These are phyloP conservation scores for Apiospora saccharicola DNA, from an alignment of 2,329 filamentous ascomycete genomes.

Conservation along the genomic window DNA sequence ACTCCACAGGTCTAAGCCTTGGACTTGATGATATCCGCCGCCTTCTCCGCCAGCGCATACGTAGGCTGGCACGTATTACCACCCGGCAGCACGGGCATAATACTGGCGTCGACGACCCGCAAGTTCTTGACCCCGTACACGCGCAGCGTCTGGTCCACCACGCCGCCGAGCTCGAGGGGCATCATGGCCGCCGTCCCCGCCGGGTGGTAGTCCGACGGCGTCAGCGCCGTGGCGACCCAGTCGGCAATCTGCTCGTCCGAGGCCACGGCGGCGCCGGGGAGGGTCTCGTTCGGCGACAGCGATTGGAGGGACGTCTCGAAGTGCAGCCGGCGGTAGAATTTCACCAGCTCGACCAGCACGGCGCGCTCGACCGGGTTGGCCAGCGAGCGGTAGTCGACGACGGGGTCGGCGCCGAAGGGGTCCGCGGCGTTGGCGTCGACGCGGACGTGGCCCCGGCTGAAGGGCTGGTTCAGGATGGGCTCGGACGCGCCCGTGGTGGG, in stretches of 20 bases:
- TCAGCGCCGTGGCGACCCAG: slow-evolving; percentile 18
- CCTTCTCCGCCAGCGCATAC: slow-evolving; percentile 56
- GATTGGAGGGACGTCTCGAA: slow-evolving; percentile 46
- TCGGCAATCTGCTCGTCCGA: slow-evolving; percentile 43
- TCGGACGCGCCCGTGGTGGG: slow-evolving; percentile 3
- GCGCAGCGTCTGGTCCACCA: slow-evolving; percentile 47
- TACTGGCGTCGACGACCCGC: slow-evolving; percentile 51
- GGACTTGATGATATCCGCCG: slow-evolving; percentile 28
- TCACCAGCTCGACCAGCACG: slow-evolving; percentile 47
- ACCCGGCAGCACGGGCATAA: slow-evolving; percentile 53
- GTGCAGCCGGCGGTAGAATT: slow-evolving; percentile 46
- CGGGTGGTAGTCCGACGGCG: slow-evolving; percentile 43
- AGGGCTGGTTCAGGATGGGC: slow-evolving; percentile 42
- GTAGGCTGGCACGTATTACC: slow-evolving; percentile 54
- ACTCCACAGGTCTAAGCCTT: no score
- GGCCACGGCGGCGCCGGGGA: slow-evolving; percentile 41
- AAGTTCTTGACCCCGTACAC: slow-evolving; percentile 53
- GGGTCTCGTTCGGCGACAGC: slow-evolving; percentile 39
- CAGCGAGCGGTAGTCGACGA: slow-evolving; percentile 49
- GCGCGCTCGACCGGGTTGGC: slow-evolving; percentile 49
- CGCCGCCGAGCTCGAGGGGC: slow-evolving; percentile 48
- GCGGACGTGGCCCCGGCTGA: slow-evolving; percentile 48
- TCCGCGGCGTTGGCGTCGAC: slow-evolving; percentile 49
- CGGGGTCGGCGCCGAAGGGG: slow-evolving; percentile 44
- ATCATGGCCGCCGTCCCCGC: slow-evolving; percentile 50